phyloP scores from a whole-genome alignment of 805 yeast genomes.

The Torulaspora gathmanii region DNA sequence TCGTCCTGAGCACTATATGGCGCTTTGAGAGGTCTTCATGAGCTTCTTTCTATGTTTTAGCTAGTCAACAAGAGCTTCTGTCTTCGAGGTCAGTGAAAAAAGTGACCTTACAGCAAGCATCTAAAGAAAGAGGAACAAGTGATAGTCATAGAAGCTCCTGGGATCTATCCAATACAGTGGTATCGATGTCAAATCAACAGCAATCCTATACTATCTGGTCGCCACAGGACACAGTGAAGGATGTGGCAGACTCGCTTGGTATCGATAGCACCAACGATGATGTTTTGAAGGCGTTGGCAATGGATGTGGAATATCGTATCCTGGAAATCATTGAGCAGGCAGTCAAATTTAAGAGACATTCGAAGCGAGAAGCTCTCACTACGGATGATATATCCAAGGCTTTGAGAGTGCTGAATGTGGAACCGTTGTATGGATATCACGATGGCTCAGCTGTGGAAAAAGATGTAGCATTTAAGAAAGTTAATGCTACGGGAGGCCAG shows the following conservation, averaged over 20 bases:
- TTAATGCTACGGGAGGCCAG: slow-evolving; percentile 86
- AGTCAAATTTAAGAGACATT: slow-evolving; percentile 89
- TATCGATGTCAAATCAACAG: slow-evolving; percentile 24
- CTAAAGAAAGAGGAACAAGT: not conserved
- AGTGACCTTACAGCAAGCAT: not conserved
- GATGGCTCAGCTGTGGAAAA: slow-evolving; percentile 35
- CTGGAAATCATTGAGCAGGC: slow-evolving; percentile 96
- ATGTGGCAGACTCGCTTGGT: slow-evolving; percentile 91
- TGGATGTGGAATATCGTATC: slow-evolving; percentile 98
- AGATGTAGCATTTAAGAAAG: slow-evolving; percentile 82
- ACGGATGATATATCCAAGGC: slow-evolving; percentile 82
- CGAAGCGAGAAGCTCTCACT: slow-evolving; percentile 74
- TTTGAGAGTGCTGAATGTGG: slow-evolving; percentile 78
- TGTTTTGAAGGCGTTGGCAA: slow-evolving; percentile 88
- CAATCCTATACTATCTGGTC: slow-evolving; percentile 92
- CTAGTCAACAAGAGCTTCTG: not conserved
- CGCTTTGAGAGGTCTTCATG: not conserved
- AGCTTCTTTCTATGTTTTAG: not conserved
- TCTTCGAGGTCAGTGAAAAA: not conserved
- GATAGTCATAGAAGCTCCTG: not conserved
- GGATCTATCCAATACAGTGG: not conserved
- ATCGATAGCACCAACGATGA: slow-evolving; percentile 76
- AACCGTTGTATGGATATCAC: slow-evolving; percentile 89
- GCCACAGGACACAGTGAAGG: slow-evolving; percentile 93
- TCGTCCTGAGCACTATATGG: not conserved